Conservation (phyloP, 257 asterid species). For the Haberlea rhodopensis region DNA sequence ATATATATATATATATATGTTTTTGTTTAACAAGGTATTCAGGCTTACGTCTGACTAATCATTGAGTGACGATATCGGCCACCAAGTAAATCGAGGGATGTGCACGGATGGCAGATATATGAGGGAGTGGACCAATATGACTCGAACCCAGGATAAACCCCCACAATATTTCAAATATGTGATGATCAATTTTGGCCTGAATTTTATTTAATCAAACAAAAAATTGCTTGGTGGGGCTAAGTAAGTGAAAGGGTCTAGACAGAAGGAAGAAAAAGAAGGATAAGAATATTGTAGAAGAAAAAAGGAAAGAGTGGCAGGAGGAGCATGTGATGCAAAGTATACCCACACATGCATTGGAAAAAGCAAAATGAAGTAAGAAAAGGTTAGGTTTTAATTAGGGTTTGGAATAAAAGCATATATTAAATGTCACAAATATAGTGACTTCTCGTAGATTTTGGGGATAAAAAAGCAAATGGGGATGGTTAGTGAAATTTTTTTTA, state of each 20-base stretch:
- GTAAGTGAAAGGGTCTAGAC: constrained; percentile 32
- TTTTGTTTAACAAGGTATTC: no score
- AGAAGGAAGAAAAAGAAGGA: constrained; percentile 32
- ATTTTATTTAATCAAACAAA: no score
- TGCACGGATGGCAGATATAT: no score
- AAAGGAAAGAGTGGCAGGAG: constrained; percentile 41
- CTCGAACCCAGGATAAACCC: no score
- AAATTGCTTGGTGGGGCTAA: constrained; percentile 31
- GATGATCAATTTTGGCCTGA: no score
- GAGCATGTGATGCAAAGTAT: constrained; percentile 46
- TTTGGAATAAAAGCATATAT: constrained; percentile 26
- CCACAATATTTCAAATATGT: no score
- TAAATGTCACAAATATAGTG: constrained; percentile 19
- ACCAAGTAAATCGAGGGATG: no score
- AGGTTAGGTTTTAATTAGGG: constrained; percentile 21
- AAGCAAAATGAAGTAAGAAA: constrained; percentile 12
- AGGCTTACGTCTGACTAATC: no score
- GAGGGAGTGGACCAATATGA: no score
- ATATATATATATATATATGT: no score
- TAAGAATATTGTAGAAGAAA: constrained; percentile 38
- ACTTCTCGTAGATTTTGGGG: constrained; percentile 3
- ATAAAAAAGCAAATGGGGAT: constrained; percentile 3
- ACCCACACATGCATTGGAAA: constrained; percentile 28
- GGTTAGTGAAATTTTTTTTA: constrained; percentile 9
- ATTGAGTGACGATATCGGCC: no score